Base-by-base conservation (phyloP, 495 filamentous ascomycete genomes). In the Penicillium herquei region DNA sequence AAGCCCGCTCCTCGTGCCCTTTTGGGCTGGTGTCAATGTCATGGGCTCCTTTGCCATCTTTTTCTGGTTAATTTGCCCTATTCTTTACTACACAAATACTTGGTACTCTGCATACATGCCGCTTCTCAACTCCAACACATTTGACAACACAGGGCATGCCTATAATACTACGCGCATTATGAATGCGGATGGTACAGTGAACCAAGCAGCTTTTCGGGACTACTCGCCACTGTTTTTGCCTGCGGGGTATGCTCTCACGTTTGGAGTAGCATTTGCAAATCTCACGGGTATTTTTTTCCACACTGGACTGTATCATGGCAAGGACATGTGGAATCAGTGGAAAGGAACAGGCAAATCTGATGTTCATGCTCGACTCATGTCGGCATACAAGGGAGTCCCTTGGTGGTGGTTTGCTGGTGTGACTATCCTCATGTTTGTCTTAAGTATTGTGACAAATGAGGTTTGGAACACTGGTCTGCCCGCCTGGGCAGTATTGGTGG, bases 11-110 rank as follows among this genome's bases (percentile, higher is more conserved):
- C 72, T 96, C 18, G 91, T 89, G 0, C 92, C 92, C 0, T 96
- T 92, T 64, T 96, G 92, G 92, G 92, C 92, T 6, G 90, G 91
- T 1, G 77, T 91, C 59, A 96, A 96, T 67, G 90, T 96, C 18
- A 85, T 96, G 48, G 87, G 86, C 21, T 91, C 91, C 1, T 80
- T 96, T 56, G 85, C 90, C 3, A 70, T 92, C 17, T 89, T 96
- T 41, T 96, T 93, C 87, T 96, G 91, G 91, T 76, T 96, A 35
- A 75, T 92, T 32, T 90, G 90, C 11, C 91, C 91, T 7, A 79
- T 93, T 3, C 46, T 89, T 6, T 86, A 88, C 60, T 90, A 85
- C 62, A 80, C 78, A 17, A 86, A 86, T n/a, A 75, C 78, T 1
- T 88, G 85, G 86, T 86, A 86, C 56, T 76, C 78, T 12, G 69